These are phyloP conservation scores for Agaricus blazei DNA, from an alignment of 768 basidiomycete species.

Conservation along the genomic window DNA sequence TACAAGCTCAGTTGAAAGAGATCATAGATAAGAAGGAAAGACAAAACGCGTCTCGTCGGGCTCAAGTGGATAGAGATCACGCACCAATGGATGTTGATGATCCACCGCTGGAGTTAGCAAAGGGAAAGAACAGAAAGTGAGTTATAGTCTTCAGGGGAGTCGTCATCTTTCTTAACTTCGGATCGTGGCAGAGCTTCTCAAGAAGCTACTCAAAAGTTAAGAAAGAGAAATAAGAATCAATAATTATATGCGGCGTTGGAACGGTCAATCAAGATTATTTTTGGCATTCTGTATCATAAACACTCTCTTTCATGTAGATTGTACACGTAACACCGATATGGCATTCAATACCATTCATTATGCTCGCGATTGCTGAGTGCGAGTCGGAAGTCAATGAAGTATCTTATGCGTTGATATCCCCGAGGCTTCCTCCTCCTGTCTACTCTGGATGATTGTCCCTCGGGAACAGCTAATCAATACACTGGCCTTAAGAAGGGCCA, in stretches of 20 bases:
- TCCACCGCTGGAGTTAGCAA: slow-evolving; percentile 30
- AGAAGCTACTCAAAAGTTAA: slow-evolving; percentile 38
- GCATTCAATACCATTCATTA: neutral
- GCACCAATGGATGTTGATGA: slow-evolving; percentile 68
- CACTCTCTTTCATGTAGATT: neutral
- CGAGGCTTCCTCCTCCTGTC: no score
- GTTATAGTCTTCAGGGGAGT: slow-evolving; percentile 18
- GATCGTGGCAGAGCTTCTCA: slow-evolving; percentile 29
- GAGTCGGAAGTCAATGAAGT: no score
- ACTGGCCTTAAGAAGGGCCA: no score
- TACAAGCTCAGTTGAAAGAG: slow-evolving; percentile 54
- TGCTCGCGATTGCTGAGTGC: neutral
- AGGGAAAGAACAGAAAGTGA: slow-evolving; percentile 60
- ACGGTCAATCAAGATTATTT: neutral
- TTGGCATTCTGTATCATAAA: neutral
- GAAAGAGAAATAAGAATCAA: slow-evolving; percentile 58
- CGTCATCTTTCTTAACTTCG: neutral
- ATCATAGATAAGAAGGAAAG: slow-evolving; percentile 55
- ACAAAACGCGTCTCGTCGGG: slow-evolving; percentile 30
- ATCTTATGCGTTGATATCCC: no score
- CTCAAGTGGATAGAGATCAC: slow-evolving; percentile 24
- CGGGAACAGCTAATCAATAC: no score
- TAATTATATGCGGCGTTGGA: neutral
- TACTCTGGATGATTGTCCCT: no score
- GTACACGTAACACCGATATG: slow-evolving; percentile 3